Evolutionary conservation across 352 stramenopile genomes (phyloP), one percentile per base, ranked within the genome.

Genomic region (Phytophthora lateralis): DNA sequence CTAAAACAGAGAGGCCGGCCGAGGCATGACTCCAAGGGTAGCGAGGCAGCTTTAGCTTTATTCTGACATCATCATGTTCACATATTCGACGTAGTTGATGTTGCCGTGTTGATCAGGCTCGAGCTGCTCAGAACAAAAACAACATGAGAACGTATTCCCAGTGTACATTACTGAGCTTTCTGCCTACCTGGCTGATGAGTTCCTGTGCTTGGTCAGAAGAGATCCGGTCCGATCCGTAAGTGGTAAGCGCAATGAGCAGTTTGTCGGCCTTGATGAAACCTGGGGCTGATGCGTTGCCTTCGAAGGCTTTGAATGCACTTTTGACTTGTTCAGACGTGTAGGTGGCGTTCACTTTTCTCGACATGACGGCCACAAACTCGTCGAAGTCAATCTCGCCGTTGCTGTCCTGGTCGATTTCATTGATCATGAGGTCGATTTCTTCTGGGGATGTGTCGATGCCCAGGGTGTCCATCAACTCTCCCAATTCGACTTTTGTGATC

Each of bases 31-130:
- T 30, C 6, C 15, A 61, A 62, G 45, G 26, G 10, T 46, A 58
- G 21, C 17, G 32, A 52, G 32, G 27, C 21, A 44, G 32, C 18
- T 44, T 48, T 52, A 39, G 15, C 43, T 65, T 64, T 83, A 91
- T 71, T 94, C 80, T 12, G 76, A 83, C 91, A 98, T 97, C 91
- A 98, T 98, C 84, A 98, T 98, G 63, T 97, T 97, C 9, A 98
- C 87, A 66, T 98, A 98, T 48, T 97, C 90, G 15, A 93, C 56
- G 63, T 97, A 98, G 74, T 98, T 97, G 65, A 98, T 95, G 61
- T 96, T 86, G 17, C 91, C 93, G 41, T 97, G 83, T 43, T 88
- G 79, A 57, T 98, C 93, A 17, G 89, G 88, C 58, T 98, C 91
- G 3, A 98, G 75, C 86, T 98, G 37, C 20, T 15, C 34, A 57